Evolutionary conservation across 352 stramenopile genomes (phyloP).

Genomic region (Pythium angustatum): DNA sequence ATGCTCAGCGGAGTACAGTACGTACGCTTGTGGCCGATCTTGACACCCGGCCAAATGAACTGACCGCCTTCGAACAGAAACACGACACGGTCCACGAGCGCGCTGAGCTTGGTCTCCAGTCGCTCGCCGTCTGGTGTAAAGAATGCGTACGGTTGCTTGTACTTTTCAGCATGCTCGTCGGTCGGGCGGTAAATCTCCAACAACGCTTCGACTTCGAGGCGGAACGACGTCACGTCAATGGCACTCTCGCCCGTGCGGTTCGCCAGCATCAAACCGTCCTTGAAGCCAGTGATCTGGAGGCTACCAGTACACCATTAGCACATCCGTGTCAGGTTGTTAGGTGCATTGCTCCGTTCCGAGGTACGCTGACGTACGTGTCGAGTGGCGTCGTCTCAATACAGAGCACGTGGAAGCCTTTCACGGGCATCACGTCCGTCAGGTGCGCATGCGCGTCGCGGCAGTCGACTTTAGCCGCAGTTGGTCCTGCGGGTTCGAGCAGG

Average conservation of each 20-base stretch:
- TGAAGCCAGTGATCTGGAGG: conserved; percentile 49
- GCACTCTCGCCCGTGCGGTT: conserved; percentile 35
- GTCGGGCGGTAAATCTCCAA: conserved; percentile 36
- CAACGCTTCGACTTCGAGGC: conserved; percentile 34
- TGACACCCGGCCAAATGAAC: conserved; percentile 71
- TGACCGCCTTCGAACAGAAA: conserved; percentile 76
- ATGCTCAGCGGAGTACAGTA: not conserved
- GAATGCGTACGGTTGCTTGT: conserved; percentile 64
- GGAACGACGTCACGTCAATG: conserved; percentile 37
- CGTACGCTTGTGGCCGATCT: conserved; percentile 61
- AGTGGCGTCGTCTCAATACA: conserved; percentile 43
- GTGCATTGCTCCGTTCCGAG: too few relatives aligned
- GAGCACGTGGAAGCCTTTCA: conserved; percentile 72
- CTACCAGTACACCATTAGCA: conserved; percentile 19
- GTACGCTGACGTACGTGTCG: conserved; percentile 52
- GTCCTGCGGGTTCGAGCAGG: conserved; percentile 19
- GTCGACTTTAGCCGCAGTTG: conserved; percentile 17
- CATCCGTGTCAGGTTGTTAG: too few relatives aligned
- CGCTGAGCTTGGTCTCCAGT: conserved; percentile 36
- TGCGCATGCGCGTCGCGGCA: conserved; percentile 39
- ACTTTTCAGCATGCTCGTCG: conserved; percentile 39
- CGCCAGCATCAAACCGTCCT: conserved; percentile 47
- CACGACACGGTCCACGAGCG: conserved; percentile 44
- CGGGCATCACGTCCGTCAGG: conserved; percentile 51
- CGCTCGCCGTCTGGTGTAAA: conserved; percentile 52